Conservation (phyloP, 1,139 yeast species). For the Kurtzmaniella quercitrusa region DNA sequence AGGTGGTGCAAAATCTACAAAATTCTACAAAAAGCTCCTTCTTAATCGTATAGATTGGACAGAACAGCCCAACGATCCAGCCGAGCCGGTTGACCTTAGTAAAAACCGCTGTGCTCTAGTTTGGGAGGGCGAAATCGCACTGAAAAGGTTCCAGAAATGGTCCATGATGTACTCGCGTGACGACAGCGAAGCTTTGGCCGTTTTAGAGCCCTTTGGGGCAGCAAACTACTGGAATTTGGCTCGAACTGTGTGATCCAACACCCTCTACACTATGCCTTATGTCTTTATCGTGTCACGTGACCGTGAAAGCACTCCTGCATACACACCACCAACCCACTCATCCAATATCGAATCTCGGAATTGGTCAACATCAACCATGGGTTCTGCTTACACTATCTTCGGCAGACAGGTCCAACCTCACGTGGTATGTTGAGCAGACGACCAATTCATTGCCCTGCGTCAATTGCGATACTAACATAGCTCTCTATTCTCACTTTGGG, state of each 20-base stretch:
- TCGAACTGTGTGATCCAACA: neutral
- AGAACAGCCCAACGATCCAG: constrained; percentile 26
- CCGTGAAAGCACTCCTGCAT: neutral
- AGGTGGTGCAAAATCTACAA: constrained; percentile 62
- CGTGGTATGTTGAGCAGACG: constrained; percentile 42
- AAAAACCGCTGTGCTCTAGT: constrained; percentile 50
- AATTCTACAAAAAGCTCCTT: constrained; percentile 60
- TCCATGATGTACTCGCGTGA: constrained; percentile 44
- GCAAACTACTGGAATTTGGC: constrained; percentile 64
- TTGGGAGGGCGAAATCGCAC: constrained; percentile 74
- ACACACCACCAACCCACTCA: neutral
- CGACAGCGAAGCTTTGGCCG: constrained; percentile 52
- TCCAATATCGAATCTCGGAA: constrained; percentile 3
- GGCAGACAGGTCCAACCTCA: constrained; percentile 66
- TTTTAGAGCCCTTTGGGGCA: constrained; percentile 46
- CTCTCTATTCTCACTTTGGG: constrained; percentile 44
- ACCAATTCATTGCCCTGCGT: neutral
- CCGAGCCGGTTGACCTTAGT: constrained; percentile 23
- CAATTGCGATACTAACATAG: constrained; percentile 14
- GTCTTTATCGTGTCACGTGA: too few species aligned
- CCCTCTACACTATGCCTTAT: too few species aligned
- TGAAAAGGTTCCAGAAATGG: constrained; percentile 59
- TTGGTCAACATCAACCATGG: constrained; percentile 34
- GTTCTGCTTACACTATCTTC: constrained; percentile 56
- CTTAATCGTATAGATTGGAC: constrained; percentile 68